Evolutionary conservation across 257 asterid genomes (phyloP).

Genomic region (Ballota nigra): DNA sequence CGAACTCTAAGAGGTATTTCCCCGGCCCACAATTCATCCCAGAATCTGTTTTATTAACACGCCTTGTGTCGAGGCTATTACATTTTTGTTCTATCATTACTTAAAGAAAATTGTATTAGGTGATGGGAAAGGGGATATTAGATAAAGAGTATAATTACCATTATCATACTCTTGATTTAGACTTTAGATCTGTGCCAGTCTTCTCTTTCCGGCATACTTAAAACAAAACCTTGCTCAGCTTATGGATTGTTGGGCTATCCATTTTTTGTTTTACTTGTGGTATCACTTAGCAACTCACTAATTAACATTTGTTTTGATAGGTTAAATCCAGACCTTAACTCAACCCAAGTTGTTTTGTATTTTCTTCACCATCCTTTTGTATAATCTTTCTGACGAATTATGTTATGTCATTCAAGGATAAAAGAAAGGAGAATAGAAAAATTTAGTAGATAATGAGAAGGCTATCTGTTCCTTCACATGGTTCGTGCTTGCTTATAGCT

Average conservation of each 20-base stretch:
- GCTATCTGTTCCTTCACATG: too few relatives aligned
- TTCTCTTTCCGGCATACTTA: background rate
- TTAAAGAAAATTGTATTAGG: background rate
- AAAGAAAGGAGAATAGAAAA: too few relatives aligned
- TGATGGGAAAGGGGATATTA: background rate
- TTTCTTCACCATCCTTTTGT: background rate
- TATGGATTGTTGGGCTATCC: background rate
- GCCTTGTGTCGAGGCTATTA: background rate
- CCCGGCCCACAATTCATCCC: too few relatives aligned
- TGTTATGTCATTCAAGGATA: background rate
- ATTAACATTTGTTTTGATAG: background rate
- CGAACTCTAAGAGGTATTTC: too few relatives aligned
- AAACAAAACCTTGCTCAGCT: background rate
- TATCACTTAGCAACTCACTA: background rate
- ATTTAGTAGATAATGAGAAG: too few relatives aligned
- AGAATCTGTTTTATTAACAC: background rate
- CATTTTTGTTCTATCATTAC: background rate
- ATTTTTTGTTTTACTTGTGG: background rate
- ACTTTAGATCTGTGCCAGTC: background rate
- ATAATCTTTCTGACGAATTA: background rate
- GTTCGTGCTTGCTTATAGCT: too few relatives aligned
- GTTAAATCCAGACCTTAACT: background rate
- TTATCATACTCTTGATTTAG: background rate
- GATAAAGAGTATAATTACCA: background rate
- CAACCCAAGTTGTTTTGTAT: background rate